Evolutionary conservation across 2,329 filamentous ascomycete genomes (phyloP).

Genomic region (Tolypocladium nubicola): DNA sequence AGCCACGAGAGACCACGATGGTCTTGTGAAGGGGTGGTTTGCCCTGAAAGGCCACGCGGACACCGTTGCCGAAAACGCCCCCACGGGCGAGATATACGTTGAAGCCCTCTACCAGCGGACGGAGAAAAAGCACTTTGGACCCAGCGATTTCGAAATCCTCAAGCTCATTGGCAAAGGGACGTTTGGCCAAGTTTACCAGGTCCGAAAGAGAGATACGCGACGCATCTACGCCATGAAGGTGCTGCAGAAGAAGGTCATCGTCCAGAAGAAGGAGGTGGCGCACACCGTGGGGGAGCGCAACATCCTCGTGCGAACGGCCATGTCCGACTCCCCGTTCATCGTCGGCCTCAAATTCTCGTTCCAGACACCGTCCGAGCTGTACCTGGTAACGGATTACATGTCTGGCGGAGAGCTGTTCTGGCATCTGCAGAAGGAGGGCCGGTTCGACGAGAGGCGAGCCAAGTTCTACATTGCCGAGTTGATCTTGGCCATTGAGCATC

Average conservation of each 20-base stretch:
- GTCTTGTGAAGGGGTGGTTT: slow-evolving; percentile 77
- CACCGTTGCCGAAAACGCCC: slow-evolving; percentile 57
- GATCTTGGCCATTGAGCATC: slow-evolving; percentile 86
- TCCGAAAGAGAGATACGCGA: slow-evolving; percentile 90
- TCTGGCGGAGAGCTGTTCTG: slow-evolving; percentile 97
- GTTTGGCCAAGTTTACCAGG: slow-evolving; percentile 97
- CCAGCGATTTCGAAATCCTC: slow-evolving; percentile 90
- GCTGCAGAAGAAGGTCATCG: slow-evolving; percentile 97
- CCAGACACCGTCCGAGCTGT: slow-evolving; percentile 91
- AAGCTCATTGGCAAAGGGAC: slow-evolving; percentile 97
- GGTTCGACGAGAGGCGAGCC: slow-evolving; percentile 86
- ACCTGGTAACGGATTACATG: slow-evolving; percentile 99
- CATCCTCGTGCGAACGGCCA: slow-evolving; percentile 92
- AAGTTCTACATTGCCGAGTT: slow-evolving; percentile 99
- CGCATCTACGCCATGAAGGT: slow-evolving; percentile 99
- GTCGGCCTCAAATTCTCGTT: slow-evolving; percentile 98
- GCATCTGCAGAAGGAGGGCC: slow-evolving; percentile 94
- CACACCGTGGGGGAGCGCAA: slow-evolving; percentile 96
- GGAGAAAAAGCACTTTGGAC: slow-evolving; percentile 85
- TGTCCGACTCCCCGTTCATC: slow-evolving; percentile 92
- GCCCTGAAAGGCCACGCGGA: slow-evolving; percentile 65
- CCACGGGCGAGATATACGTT: slow-evolving; percentile 81
- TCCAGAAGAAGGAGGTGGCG: slow-evolving; percentile 98
- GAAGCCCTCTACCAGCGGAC: slow-evolving; percentile 77
- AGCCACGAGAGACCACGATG: slow-evolving; percentile 53